Evolutionary conservation across 2,329 filamentous ascomycete genomes (phyloP), one percentile per base, ranked within the genome.

Genomic region (Reticulascus tulasneorum): DNA sequence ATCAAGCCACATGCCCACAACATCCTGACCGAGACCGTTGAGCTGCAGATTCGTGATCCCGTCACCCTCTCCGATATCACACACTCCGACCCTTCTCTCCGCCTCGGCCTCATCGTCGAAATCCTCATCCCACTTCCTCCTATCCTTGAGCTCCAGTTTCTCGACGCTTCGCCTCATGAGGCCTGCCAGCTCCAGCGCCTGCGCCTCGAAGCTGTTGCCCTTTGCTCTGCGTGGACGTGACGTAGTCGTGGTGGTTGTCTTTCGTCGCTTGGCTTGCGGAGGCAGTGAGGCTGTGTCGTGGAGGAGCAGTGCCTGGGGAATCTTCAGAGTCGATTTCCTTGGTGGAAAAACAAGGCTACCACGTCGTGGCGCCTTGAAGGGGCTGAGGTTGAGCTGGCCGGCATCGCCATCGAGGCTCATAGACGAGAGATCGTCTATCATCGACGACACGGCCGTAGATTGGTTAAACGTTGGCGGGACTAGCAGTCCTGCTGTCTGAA

Each of bases 141-240:
- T 58, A 44, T 69, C 59, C 40, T 60, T 63, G 12, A 70, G 46
- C 51, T 77, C 72, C 4, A 64, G 25, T 47, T 59, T 63, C 19
- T 67, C 56, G 17, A 77, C 47, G 47, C 73, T 75, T 27, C 64
- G 59, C 23, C 64, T 60, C 69, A 77, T 75, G 39, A 72, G 48
- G 12, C 29, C 48, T 0, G 59, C 62, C n/a, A 79, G 51, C 49
- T 73, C 67, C 4, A 47, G 35, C 0, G 74, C 69, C 50, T 77
- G 74, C 2, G 52, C 45, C 24, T 55, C 50, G 37, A 75, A 71
- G 11, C 53, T 68, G 50, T 77, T 69, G 8, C 58, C 57, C 5
- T 24, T 40, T 5, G 40, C 42, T 15, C 40, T 51, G 5, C 45
- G 28, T 23, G 16, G 32, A 30, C 33, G 20, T 32, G 17, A 23